Conservation (phyloP, 1,284 basidiomycete species). For the Afroboletus lepidellus region DNA sequence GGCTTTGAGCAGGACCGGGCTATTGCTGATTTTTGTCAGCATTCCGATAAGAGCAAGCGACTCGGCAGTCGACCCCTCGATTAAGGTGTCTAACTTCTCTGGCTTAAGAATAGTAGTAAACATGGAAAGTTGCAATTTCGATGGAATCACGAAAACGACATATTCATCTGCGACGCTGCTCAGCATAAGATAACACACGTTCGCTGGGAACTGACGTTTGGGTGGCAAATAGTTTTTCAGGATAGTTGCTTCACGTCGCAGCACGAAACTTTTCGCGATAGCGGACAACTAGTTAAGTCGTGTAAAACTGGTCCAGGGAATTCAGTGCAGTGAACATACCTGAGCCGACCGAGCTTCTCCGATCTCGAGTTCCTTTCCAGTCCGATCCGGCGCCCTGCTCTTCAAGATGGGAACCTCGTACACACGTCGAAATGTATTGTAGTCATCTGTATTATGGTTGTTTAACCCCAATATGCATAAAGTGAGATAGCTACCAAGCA, state of each 20-base stretch:
- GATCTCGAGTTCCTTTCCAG: slow-evolving; percentile 66
- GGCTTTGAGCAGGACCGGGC: slow-evolving; percentile 80
- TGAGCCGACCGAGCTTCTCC: slow-evolving; percentile 75
- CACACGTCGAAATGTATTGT: slow-evolving; percentile 71
- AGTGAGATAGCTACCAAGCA: slow-evolving; percentile 59
- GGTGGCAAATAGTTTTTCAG: slow-evolving; percentile 87
- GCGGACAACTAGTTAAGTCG: slow-evolving; percentile 57
- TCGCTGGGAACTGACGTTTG: slow-evolving; percentile 59
- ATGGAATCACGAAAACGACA: slow-evolving; percentile 87
- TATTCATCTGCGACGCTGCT: slow-evolving; percentile 72
- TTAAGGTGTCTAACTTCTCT: slow-evolving; percentile 62
- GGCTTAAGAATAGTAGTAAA: slow-evolving; percentile 76
- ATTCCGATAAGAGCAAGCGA: slow-evolving; percentile 81
- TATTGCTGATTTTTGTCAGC: slow-evolving; percentile 91
- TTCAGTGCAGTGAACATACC: slow-evolving; percentile 39
- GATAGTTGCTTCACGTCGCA: slow-evolving; percentile 84
- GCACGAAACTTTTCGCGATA: slow-evolving; percentile 83
- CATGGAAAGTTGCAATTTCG: slow-evolving; percentile 77
- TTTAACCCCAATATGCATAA: not conserved
- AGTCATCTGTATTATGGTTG: slow-evolving; percentile 51
- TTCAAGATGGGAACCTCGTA: slow-evolving; percentile 91
- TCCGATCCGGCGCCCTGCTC: slow-evolving; percentile 78
- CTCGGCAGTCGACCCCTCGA: slow-evolving; percentile 69
- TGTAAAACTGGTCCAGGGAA: not conserved
- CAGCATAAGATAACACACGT: not conserved